Base-by-base conservation (phyloP, 2,329 filamentous ascomycete species). In the Sporothrix schenckii region DNA sequence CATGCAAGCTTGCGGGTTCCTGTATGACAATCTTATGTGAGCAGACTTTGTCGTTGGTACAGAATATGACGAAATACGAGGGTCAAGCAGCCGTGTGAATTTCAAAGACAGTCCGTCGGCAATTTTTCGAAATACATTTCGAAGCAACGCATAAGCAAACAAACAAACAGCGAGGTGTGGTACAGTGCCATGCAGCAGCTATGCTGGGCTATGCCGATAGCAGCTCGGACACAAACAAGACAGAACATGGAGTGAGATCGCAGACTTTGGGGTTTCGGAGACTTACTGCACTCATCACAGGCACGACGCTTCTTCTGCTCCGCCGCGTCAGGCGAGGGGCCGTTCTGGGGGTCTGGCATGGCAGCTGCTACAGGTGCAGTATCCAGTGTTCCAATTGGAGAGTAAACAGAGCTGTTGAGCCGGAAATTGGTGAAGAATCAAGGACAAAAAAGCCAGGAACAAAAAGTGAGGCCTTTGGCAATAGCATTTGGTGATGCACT, bases 261-360 rank as follows among this genome's bases (percentile, higher is more conserved):
- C 58, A 63, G 39, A 63, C 58, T 47, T 47, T 47, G 27, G 56
- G 49, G 41, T 14, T 30, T 24, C 39, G 47, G 56, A 39, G 11
- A 83, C 87, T 79, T 83, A 90, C 88, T 84, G 79, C 88, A 91
- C 78, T 89, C 88, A 78, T 91, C 88, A 78, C 88, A 91, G 72
- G 88, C 88, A 63, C 87, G 83, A 73, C 86, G 87, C 76, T 87
- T 89, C 72, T 80, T 76, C 9, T 34, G 61, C 7, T 71, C 56
- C 53, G 60, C 61, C 53, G 50, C 54, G 7, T 34, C 50, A 34
- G 41, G 47, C 6, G 60, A 69, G 21, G 30, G 21, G n/a, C 52
- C 56, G 5, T 53, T 41, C 47, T 63, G 30, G 10, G 34, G 9
- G 10, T 30, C 30, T 11, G 30, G 2, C 24, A 56, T 69, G 53